Conservation (phyloP, 192 early-diverging fungal genomes). For the Podila epigama region DNA sequence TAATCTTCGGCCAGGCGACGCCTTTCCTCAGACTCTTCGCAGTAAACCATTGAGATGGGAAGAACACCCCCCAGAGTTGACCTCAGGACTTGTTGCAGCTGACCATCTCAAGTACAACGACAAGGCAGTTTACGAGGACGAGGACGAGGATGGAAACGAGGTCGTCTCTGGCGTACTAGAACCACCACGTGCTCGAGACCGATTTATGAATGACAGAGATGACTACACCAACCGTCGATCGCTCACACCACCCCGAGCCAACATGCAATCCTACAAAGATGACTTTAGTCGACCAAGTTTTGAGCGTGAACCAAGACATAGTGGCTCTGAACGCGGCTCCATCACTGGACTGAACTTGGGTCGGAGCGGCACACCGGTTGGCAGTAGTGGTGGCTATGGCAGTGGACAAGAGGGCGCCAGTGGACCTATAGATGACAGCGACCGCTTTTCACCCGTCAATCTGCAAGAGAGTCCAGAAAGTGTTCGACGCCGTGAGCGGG, state of each 20-base stretch:
- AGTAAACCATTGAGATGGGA: conserved; percentile 23
- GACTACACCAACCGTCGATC: conserved; percentile 29
- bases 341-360: conserved; percentile 6
- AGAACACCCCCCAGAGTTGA: conserved; percentile 7
- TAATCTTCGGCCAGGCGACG: conserved; percentile 21
- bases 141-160: no score
- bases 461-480: conserved; percentile 24
- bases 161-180: no score
- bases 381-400: not conserved
- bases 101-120: conserved; percentile 34
- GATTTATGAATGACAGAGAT: conserved; percentile 26
- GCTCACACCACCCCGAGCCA: conserved; percentile 39
- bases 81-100: conserved; percentile 20
- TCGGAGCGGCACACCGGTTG: not conserved
- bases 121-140: conserved; percentile 33
- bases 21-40: conserved; percentile 20
- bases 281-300: conserved; percentile 30
- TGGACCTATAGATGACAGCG: conserved; percentile 14
- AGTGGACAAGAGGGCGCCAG: not conserved
- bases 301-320: conserved; percentile 32
- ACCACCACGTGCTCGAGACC: conserved; percentile 30
- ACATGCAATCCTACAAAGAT: conserved; percentile 40
- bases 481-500: conserved; percentile 29
- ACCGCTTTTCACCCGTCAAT: conserved; percentile 2
- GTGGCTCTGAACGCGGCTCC: conserved; percentile 20